Evolutionary conservation across 148 eudicot genomes (phyloP).

Genomic region (Persicaria tinctoria): DNA sequence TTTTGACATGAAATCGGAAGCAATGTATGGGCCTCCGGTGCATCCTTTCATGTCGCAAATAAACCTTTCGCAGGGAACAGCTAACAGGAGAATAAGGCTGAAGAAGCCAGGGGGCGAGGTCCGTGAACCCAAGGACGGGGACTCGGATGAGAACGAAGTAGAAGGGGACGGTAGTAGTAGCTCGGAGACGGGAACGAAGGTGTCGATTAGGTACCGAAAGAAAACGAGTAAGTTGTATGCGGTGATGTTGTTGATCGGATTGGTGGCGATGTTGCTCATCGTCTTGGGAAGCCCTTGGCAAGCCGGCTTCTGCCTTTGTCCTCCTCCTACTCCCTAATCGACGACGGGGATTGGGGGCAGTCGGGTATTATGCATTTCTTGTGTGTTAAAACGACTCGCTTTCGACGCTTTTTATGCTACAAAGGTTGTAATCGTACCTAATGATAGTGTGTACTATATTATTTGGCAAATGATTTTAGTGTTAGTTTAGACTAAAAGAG

Average conservation of each 20-base stretch:
- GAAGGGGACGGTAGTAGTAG: background rate
- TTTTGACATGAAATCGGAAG: background rate
- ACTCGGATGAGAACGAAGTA: background rate
- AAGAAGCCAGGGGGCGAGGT: conserved; percentile 13
- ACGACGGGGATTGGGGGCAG: no score
- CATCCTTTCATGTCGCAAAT: conserved; percentile 1
- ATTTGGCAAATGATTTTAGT: no score
- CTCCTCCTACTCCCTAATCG: background rate
- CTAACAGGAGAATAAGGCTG: conserved; percentile 49
- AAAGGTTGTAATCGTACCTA: no score
- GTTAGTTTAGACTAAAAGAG: no score
- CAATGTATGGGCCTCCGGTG: conserved; percentile 4
- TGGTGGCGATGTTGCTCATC: conserved; percentile 21
- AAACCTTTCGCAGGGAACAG: conserved; percentile 53
- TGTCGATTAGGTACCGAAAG: background rate
- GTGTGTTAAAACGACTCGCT: background rate
- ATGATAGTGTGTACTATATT: no score
- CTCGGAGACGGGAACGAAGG: background rate
- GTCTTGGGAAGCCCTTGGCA: conserved; percentile 4
- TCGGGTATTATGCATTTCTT: no score
- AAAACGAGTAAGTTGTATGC: conserved; percentile 8
- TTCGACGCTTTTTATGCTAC: no score
- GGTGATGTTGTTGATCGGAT: conserved; percentile 16
- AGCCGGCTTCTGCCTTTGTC: background rate
- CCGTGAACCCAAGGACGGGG: conserved; percentile 6